Evolutionary conservation across 176 grass and related monocot genomes (phyloP).

Genomic region (Rhynchospora pubera): DNA sequence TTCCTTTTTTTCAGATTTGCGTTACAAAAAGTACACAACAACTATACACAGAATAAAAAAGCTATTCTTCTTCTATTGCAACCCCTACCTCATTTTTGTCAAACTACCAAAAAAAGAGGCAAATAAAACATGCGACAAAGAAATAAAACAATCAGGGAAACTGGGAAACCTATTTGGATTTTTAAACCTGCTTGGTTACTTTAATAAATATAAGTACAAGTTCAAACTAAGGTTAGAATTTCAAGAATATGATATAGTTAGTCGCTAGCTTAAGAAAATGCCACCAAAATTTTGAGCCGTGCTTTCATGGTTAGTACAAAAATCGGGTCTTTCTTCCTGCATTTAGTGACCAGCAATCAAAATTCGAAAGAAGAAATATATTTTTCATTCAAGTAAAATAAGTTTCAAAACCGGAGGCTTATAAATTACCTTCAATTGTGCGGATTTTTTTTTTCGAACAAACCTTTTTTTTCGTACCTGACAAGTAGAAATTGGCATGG

Average conservation of each 20-base stretch:
- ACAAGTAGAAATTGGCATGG: slow-evolving; percentile 4
- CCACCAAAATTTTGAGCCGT: slow-evolving; percentile 10
- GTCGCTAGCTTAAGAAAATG: slow-evolving; percentile 4
- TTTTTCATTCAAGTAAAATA: neutral
- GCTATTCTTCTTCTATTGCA: slow-evolving; percentile 7
- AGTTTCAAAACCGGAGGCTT: neutral
- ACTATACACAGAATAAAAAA: slow-evolving; percentile 14
- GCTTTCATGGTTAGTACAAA: slow-evolving; percentile 13
- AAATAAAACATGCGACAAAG: neutral
- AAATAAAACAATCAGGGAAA: slow-evolving; percentile 1
- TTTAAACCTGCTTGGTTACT: neutral
- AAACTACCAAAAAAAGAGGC: neutral
- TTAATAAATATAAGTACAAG: slow-evolving; percentile 4
- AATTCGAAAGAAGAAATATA: neutral
- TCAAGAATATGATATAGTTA: slow-evolving; percentile 24
- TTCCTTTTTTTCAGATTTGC: slow-evolving; percentile 5
- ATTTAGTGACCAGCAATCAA: neutral
- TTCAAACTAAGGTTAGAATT: slow-evolving; percentile 7
- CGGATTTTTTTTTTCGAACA: neutral
- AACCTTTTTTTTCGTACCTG: slow-evolving; percentile 4
- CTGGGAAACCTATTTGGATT: neutral
- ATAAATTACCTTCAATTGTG: neutral
- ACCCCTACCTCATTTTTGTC: neutral
- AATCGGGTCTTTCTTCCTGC: neutral
- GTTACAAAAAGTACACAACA: neutral